Evolutionary conservation across 2,329 filamentous ascomycete genomes (phyloP).

Genomic region (Tolypocladium inflatum): DNA sequence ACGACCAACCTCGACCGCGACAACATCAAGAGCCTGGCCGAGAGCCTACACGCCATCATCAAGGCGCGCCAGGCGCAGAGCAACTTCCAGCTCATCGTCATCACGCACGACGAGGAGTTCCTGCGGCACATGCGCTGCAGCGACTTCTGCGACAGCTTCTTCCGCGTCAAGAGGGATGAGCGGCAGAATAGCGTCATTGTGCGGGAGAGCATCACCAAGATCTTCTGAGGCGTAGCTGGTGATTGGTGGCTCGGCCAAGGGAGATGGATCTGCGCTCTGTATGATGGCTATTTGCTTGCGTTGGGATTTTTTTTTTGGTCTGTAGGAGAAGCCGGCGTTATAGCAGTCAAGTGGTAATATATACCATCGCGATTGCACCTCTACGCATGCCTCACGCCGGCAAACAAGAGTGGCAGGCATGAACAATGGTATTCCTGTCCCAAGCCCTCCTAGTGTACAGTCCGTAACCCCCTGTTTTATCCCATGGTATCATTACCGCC

Average conservation of each 20-base stretch:
- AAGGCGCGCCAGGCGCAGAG: constrained; percentile 70
- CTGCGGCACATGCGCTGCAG: constrained; percentile 85
- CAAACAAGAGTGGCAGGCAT: background rate
- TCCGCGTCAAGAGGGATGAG: constrained; percentile 72
- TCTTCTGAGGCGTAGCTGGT: constrained; percentile 17
- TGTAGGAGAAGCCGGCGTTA: background rate
- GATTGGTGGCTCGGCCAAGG: no score
- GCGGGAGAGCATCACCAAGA: constrained; percentile 50
- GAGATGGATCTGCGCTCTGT: background rate
- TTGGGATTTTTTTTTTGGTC: background rate
- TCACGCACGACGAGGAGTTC: constrained; percentile 98
- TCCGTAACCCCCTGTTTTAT: background rate
- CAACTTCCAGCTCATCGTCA: constrained; percentile 97
- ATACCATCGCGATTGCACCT: background rate
- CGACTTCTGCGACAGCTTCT: constrained; percentile 90
- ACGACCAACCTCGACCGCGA: constrained; percentile 94
- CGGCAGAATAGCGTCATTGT: constrained; percentile 83
- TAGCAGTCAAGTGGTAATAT: background rate
- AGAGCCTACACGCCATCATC: constrained; percentile 82
- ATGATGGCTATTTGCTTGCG: background rate
- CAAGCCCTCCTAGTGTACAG: background rate
- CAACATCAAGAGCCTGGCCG: constrained; percentile 84
- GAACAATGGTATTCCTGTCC: background rate
- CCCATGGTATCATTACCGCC: background rate
- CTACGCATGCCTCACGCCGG: background rate